Evolutionary conservation across 805 yeast species (phyloP), one percentile per base, ranked within the genome.

Genomic region (Suhomyces canberraensis): DNA sequence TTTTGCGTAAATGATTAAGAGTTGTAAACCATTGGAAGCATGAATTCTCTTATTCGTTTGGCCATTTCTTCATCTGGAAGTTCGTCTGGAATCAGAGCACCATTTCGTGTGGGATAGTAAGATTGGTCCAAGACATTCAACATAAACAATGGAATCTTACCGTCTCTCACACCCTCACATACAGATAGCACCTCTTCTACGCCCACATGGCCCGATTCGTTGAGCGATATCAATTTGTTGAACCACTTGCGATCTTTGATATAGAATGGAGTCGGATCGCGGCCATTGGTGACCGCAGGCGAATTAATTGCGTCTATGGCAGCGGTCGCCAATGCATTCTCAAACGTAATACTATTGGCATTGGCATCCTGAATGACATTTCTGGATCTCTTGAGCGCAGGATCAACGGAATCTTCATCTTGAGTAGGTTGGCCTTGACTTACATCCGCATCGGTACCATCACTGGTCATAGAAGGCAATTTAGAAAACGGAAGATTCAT

Each of bases 231-330:
- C 30, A 64, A 46, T 34, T 54, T 61, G 36, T 57, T 61, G 41
- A 64, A 61, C 69, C 69, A 64, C 29, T 56, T 55, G 9, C 66
- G 47, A 34, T 64, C 69, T 32, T 60, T 61, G 13, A 57, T 53
- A 39, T 64, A 64, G 29, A 45, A 45, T 5, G 64, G 63, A 11
- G 50, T 44, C 8, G 50, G 35, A 11, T 53, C 51, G 14, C 48
- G 45, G 14, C 46, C 42, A 27, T 45, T 48, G 11, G 53, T 46
- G 7, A 58, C 60, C 6, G 60, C 39, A 1, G 64, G 61, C 2
- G 59, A 50, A 33, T 57, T 52, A n/a, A 56, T 51, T 3, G 64
- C 64, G 5, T 63, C 60, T 13, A 60, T 54, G 2, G 64, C 61
- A 0, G 64, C 63, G 7, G 53, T 40, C 13, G 62, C 56, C 27